A percentile compares a stretch with the other conserved stretches of the same genome.
phyloP scores from a whole-genome alignment of 805 yeast species.

The Wickerhamomyces chaumierensis region DNA sequence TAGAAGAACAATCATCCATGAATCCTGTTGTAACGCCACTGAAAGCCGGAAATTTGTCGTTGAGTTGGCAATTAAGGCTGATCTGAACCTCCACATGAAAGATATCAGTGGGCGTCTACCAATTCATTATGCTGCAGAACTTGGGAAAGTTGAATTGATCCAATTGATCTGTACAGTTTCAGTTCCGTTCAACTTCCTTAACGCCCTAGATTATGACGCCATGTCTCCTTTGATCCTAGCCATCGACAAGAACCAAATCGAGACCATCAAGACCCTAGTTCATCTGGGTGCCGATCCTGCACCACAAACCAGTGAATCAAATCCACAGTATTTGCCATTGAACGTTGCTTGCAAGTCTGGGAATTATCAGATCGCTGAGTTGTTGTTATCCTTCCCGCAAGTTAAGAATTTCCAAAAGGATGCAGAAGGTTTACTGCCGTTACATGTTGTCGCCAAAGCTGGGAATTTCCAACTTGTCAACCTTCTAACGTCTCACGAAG shows the following conservation, averaged over 20 bases:
- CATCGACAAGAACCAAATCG: slow-evolving; percentile 54
- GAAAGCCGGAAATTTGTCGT: slow-evolving; percentile 16
- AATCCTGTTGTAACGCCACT: slow-evolving; percentile 26
- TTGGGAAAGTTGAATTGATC: slow-evolving; percentile 36
- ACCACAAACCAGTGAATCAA: slow-evolving; percentile 34
- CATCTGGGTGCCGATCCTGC: slow-evolving; percentile 36
- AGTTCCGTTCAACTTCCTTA: slow-evolving; percentile 18
- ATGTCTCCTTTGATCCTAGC: slow-evolving; percentile 78
- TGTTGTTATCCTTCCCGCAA: slow-evolving; percentile 21
- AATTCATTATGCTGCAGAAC: slow-evolving; percentile 73
- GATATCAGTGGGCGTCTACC: slow-evolving; percentile 75
- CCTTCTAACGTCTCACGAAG: slow-evolving; percentile 58
- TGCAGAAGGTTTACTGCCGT: slow-evolving; percentile 81
- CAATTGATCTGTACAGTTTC: slow-evolving; percentile 23
- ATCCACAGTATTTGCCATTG: slow-evolving; percentile 61
- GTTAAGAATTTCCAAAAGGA: slow-evolving; percentile 38
- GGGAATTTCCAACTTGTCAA: slow-evolving; percentile 67
- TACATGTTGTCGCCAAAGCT: slow-evolving; percentile 80
- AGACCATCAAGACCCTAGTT: slow-evolving; percentile 38
- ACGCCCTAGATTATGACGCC: slow-evolving; percentile 55
- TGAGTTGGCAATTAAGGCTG: slow-evolving; percentile 13
- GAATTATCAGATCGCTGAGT: slow-evolving; percentile 54
- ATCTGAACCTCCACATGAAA: slow-evolving; percentile 24
- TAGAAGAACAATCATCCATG: slow-evolving; percentile 68
- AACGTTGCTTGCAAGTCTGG: slow-evolving; percentile 87